Evolutionary conservation across 768 basidiomycete species (phyloP), one percentile per base, ranked within the genome.

Genomic region (Nidularia pulvinata): DNA sequence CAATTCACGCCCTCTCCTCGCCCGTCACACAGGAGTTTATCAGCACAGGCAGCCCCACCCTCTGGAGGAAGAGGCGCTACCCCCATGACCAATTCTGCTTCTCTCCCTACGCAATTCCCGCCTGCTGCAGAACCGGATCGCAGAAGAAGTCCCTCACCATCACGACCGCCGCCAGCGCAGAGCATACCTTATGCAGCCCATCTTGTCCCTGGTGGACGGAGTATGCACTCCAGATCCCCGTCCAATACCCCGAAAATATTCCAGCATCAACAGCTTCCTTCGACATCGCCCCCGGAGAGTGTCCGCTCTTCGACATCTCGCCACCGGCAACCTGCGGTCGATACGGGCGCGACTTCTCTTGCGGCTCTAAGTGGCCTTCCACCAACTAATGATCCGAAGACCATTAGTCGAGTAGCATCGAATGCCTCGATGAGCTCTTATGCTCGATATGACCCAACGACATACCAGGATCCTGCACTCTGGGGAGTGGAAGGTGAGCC

Each of bases 381-480:
- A 34, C 48, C 25, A 32, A 37, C 44, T 9, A 22, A 43, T 45
- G 33, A 9, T 32, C 25, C 35, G 16, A 35, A 14, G 37, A 33
- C 16, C 51, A 54, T 35, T 57, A 58, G 14, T 54, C 67, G 66
- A 13, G 50, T 54, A 6, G 50, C 59, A 35, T 73, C 72, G 19
- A 67, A 61, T 48, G 53, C 62, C 11, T 73, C 73, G 7, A 54
- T 46, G 22, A 59, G 59, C 6, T 68, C 69, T 5, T 71, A 66
- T 47, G 55, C 55, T 14, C 62, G 52, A 48, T 74, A 57, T 51
- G 61, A 70, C 43, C 67, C 66, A 1, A 10, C 53, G 3, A 65
- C 49, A 13, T 74, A 74, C 53, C 57, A 65, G 16, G 73, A 74
- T 53, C 72, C 71, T 6, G 71, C 71, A 14, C 67, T 48, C 46